Base-by-base conservation (phyloP, 1,284 basidiomycete species). In the Cryptococcus sp. region DNA sequence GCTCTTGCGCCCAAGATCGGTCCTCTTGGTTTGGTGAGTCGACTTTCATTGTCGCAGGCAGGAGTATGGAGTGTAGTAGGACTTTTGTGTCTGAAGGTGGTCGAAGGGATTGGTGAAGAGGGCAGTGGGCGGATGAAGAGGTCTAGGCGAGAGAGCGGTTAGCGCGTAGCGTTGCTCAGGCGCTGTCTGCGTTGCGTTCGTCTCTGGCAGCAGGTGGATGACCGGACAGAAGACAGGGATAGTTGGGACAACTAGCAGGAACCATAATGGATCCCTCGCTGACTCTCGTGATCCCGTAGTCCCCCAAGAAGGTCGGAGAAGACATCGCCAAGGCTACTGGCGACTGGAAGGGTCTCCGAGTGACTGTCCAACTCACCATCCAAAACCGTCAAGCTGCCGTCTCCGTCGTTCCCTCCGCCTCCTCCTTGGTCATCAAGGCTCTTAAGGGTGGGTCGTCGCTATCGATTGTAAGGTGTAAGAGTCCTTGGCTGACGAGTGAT, bases 221-320 rank as follows among this genome's bases (percentile, higher is more conserved):
- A 35, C 31, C 2, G 10, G 31, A 35, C 31, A 13, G 31, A 35
- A 8, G 31, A 35, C 13, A 13, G 7, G 31, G 31, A 35, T 35
- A 8, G 31, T 5, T 35, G 2, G 31, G 31, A 35, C 2, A 2
- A 35, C 10, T 35, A 25, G 31, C 13, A 35, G 7, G 31, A 35
- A 13, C 31, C 5, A 35, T 35, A 25, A 6, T 25, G 25, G 25
- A 25, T 31, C 31, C 8, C 31, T 35, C 8, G 13, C 31, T 35
- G 2, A 35, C 31, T 3, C 31, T 35, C 13, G 31, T 13, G 31
- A 35, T 27, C 47, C 10, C 11, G 54, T 70, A 98, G 94, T 97
- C 96, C 61, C 95, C 96, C 78, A 99, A 99, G 86, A 99, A 99
- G 86, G 94, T 99, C 82, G 96, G 96, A 84, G 96, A 99, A 91